Evolutionary conservation across 2,329 filamentous ascomycete genomes (phyloP).

Genomic region (Onygenales sp.): DNA sequence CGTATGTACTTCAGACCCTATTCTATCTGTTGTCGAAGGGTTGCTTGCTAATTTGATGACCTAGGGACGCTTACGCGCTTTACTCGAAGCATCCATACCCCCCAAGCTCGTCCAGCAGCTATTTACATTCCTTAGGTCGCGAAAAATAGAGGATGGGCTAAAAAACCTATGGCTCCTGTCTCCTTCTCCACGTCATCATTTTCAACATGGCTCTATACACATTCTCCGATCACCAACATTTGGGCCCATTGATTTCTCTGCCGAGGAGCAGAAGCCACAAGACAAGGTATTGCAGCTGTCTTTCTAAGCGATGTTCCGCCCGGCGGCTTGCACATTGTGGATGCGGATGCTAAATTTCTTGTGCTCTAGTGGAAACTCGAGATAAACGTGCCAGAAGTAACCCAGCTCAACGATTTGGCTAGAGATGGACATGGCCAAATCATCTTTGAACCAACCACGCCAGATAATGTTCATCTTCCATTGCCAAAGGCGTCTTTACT

Average conservation of each 20-base stretch:
- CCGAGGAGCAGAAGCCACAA: neutral
- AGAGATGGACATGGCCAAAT: neutral
- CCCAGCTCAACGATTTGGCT: neutral
- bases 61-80: conserved; percentile 3
- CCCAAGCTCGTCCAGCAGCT: neutral
- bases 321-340: neutral
- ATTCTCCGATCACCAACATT: neutral
- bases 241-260: neutral
- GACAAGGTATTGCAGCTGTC: neutral
- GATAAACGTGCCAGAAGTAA: neutral
- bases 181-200: neutral
- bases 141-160: neutral
- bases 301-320: neutral
- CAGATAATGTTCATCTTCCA: neutral
- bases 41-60: neutral
- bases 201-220: neutral
- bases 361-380: neutral
- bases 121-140: neutral
- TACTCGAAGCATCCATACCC: neutral
- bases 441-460: neutral
- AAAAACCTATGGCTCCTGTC: neutral
- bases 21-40: neutral
- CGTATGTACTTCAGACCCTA: neutral
- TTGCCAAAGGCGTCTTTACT: neutral
- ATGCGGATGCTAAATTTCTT: neutral